Conservation (phyloP, 2,329 filamentous ascomycete genomes). For the Aspergillus spinulosporus region DNA sequence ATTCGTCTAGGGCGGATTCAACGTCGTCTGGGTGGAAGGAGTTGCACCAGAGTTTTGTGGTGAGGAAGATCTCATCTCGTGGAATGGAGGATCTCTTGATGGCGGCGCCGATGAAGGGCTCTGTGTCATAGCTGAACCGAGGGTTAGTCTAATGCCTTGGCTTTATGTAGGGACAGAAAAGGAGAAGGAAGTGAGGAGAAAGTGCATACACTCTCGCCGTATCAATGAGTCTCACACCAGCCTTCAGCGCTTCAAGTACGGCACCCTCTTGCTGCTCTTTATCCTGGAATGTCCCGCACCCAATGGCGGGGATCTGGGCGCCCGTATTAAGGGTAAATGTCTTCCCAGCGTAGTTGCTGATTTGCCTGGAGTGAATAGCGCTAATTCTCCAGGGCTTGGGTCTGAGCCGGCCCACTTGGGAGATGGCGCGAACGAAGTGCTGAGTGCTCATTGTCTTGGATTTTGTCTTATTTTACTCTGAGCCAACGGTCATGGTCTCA, state of each 20-base stretch:
- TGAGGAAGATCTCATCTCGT: slow-evolving; percentile 44
- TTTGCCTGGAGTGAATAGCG: not conserved
- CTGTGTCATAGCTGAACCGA: slow-evolving; percentile 46
- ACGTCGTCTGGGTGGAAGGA: slow-evolving; percentile 58
- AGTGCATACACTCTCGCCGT: slow-evolving; percentile 36
- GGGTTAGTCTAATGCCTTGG: not conserved
- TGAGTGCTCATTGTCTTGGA: not conserved
- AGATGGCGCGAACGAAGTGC: not conserved
- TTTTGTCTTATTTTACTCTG: too few species aligned
- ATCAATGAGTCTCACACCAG: slow-evolving; percentile 41
- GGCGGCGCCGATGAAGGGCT: slow-evolving; percentile 57
- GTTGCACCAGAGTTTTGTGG: slow-evolving; percentile 63
- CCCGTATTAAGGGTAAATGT: slow-evolving; percentile 57
- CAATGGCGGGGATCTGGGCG: slow-evolving; percentile 58
- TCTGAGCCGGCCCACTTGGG: not conserved
- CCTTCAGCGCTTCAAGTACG: slow-evolving; percentile 39
- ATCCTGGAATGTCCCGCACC: slow-evolving; percentile 54
- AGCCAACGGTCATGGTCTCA: too few species aligned
- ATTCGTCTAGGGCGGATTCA: slow-evolving; percentile 58
- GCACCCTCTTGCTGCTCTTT: slow-evolving; percentile 46
- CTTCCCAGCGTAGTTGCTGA: not conserved
- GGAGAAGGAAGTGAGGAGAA: too few species aligned
- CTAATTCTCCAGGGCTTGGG: not conserved
- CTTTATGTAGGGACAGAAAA: not conserved
- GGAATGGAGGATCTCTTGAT: slow-evolving; percentile 64